Percentiles rank a stretch among this genome's conserved stretches.
phyloP scores from a whole-genome alignment of 2,329 filamentous ascomycete genomes.

The Dothistroma septosporum region DNA sequence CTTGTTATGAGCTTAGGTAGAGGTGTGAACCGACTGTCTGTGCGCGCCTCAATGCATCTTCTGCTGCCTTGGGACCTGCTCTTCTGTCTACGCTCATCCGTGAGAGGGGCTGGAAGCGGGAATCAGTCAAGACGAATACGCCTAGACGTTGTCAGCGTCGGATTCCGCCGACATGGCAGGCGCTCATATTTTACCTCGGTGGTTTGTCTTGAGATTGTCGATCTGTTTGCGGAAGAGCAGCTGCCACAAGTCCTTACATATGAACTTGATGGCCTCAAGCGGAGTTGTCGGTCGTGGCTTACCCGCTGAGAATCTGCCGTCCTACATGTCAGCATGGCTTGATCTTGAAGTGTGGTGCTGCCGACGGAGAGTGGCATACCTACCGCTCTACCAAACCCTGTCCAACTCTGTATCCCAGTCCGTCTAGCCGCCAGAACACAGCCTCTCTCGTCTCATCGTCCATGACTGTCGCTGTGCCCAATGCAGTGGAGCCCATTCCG shows the following conservation, averaged over 20 bases:
- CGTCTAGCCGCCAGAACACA: slow-evolving; percentile 79
- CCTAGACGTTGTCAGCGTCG: slow-evolving; percentile 36
- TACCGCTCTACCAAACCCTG: slow-evolving; percentile 88
- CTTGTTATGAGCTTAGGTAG: background rate
- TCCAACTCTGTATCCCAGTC: slow-evolving; percentile 83
- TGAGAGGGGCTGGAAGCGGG: slow-evolving; percentile 79
- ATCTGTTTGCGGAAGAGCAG: slow-evolving; percentile 94
- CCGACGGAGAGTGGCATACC: slow-evolving; percentile 26
- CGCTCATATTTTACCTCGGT: slow-evolving; percentile 53
- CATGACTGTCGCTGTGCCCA: slow-evolving; percentile 16
- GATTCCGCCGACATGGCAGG: background rate
- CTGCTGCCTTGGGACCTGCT: slow-evolving; percentile 30
- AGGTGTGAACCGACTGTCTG: slow-evolving; percentile 62
- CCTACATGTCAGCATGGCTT: background rate
- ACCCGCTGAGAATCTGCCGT: slow-evolving; percentile 68
- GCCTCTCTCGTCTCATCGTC: slow-evolving; percentile 82
- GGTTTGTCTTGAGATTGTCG: slow-evolving; percentile 98
- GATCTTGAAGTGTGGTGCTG: background rate
- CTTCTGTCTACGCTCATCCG: slow-evolving; percentile 74
- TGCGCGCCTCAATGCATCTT: slow-evolving; percentile 60
- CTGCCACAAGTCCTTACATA: slow-evolving; percentile 97
- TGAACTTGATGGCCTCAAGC: slow-evolving; percentile 93
- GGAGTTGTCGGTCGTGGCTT: slow-evolving; percentile 86
- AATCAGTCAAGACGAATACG: slow-evolving; percentile 94
- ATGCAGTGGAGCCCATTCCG: slow-evolving; percentile 10